Evolutionary conservation across 192 early-diverging fungal species (phyloP).

Genomic region (Entomortierella chlamydospora): DNA sequence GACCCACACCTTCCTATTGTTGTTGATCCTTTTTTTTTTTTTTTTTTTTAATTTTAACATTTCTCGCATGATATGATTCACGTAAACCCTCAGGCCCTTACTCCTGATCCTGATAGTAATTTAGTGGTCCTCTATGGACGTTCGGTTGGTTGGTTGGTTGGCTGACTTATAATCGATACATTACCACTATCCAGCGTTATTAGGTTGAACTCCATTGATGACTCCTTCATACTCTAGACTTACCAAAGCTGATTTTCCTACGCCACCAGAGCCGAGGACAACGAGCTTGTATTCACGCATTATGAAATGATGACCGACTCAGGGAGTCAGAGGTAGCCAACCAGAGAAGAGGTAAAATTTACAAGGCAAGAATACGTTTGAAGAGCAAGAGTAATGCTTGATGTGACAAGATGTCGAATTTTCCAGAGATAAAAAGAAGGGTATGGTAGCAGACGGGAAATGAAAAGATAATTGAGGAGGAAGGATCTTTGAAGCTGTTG

Average conservation of each 20-base stretch:
- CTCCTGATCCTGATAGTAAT: too few species aligned
- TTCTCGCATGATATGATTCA: background rate
- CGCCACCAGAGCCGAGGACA: constrained; percentile 92
- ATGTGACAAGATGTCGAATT: too few species aligned
- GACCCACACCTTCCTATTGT: too few species aligned
- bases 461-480: too few species aligned
- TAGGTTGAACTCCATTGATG: background rate
- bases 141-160: too few species aligned
- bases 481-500: constrained; percentile 1
- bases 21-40: background rate
- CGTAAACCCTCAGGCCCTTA: too few species aligned
- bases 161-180: too few species aligned
- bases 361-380: too few species aligned
- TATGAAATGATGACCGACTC: background rate
- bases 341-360: background rate
- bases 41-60: constrained; percentile 1
- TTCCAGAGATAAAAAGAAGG: background rate
- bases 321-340: background rate
- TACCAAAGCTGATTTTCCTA: constrained; percentile 88
- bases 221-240: background rate
- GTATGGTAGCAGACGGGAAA: background rate
- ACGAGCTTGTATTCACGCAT: constrained; percentile 96
- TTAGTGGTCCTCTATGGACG: too few species aligned
- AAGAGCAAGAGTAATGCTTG: too few species aligned
- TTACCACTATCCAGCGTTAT: background rate